phyloP scores from a whole-genome alignment of 345 rosid genomes.

The Aurinia saxatilis region DNA sequence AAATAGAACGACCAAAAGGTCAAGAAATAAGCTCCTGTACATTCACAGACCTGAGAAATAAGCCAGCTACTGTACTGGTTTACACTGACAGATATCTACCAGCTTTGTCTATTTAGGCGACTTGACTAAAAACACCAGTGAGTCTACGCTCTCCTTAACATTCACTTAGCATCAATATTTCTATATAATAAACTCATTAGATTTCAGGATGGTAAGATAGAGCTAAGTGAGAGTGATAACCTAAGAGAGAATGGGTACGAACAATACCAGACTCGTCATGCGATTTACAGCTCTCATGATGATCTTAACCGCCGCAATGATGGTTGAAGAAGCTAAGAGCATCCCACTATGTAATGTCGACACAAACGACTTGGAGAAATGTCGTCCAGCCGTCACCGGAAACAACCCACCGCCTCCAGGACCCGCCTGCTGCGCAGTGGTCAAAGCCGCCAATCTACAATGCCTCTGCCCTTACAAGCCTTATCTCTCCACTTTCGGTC shows the following conservation, averaged over 20 bases:
- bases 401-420: constrained; percentile 32
- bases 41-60: neutral
- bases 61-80: too few relatives aligned
- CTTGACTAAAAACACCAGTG: neutral
- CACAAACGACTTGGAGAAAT: constrained; percentile 24
- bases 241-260: constrained; percentile 15
- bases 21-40: neutral
- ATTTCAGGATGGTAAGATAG: neutral
- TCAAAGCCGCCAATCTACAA: constrained; percentile 24
- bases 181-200: constrained; percentile 10
- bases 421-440: constrained; percentile 32
- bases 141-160: neutral
- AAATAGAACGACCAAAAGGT: neutral
- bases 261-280: constrained; percentile 6
- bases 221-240: neutral
- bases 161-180: neutral
- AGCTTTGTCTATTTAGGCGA: neutral
- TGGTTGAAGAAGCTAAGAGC: constrained; percentile 14
- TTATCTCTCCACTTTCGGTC: constrained; percentile 28
- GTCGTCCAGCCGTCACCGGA: constrained; percentile 44
- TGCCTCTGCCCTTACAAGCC: constrained; percentile 46
- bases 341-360: constrained; percentile 30
- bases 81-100: too few relatives aligned
- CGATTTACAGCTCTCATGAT: constrained; percentile 13
- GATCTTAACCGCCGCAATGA: neutral